Percentiles rank a stretch among this genome's conserved stretches.
Conservation (phyloP, 176 grass and related monocot genomes). For the Microstegium vimineum region DNA sequence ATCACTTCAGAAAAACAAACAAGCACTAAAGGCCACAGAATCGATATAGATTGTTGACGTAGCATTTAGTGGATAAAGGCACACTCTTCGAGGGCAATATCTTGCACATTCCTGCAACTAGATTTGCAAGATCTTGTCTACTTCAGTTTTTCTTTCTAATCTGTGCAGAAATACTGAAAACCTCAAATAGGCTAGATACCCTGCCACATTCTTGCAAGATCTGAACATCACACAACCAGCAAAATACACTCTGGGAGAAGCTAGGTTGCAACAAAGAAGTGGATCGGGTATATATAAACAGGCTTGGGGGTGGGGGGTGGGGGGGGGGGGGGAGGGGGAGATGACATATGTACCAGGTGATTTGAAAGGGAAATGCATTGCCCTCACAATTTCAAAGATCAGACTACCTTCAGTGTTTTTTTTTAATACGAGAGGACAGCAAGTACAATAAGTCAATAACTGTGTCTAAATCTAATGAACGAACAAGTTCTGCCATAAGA, state of each 20-base stretch:
- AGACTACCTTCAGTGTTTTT: not conserved
- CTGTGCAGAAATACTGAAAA: constrained; percentile 8
- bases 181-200: not conserved
- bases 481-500: constrained; percentile 13
- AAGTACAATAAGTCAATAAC: constrained; percentile 11
- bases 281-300: not conserved
- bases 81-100: constrained; percentile 35
- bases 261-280: not conserved
- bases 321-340: too few species aligned
- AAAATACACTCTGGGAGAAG: not conserved
- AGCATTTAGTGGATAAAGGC: constrained; percentile 48
- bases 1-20: constrained; percentile 31
- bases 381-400: constrained; percentile 12
- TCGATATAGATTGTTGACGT: constrained; percentile 34
- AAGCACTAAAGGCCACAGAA: constrained; percentile 17
- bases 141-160: constrained; percentile 4
- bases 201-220: not conserved
- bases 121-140: constrained; percentile 19
- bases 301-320: too few species aligned
- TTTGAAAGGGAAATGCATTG: constrained; percentile 15
- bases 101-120: constrained; percentile 22
- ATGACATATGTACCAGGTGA: not conserved
- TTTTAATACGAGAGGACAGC: not conserved
- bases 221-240: not conserved
- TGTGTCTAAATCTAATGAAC: not conserved